Evolutionary conservation across 2,329 filamentous ascomycete species (phyloP).

Genomic region (Seiridium cupressi): DNA sequence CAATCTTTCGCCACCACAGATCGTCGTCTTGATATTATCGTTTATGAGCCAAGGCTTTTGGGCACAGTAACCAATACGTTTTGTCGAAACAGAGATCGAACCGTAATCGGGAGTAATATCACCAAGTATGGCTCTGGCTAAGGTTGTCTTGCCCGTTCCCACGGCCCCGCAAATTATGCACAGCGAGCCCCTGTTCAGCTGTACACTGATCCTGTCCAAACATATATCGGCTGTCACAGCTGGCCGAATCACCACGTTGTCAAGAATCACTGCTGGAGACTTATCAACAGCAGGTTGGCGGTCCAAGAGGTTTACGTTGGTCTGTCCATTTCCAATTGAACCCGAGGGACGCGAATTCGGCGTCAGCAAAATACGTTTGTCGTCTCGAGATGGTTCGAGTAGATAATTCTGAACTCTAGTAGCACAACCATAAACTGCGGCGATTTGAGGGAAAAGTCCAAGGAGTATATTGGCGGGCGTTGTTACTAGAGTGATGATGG

Average conservation of each 20-base stretch:
- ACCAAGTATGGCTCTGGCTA: slow-evolving; percentile 1
- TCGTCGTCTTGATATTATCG: slow-evolving; percentile 28
- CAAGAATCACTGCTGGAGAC: neutral
- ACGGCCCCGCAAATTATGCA: slow-evolving; percentile 3
- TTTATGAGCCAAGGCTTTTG: slow-evolving; percentile 37
- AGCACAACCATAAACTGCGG: neutral
- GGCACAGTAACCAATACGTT: slow-evolving; percentile 31
- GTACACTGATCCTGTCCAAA: neutral
- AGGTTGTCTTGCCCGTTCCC: slow-evolving; percentile 4
- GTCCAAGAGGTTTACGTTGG: neutral
- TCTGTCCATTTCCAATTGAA: neutral
- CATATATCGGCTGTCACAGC: neutral
- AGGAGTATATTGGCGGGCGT: neutral
- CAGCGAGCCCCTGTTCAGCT: neutral
- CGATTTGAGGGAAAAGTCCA: neutral
- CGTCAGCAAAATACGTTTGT: neutral
- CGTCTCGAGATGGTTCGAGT: slow-evolving; percentile 1
- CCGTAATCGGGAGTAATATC: neutral
- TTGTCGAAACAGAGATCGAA: neutral
- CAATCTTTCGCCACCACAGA: slow-evolving; percentile 14
- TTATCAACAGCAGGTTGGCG: neutral
- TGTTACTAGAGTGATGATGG: slow-evolving; percentile 2
- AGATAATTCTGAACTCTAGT: slow-evolving; percentile 1
- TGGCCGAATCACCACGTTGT: neutral
- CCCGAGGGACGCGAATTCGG: neutral